Evolutionary conservation across 139 green algal genomes (phyloP), one percentile per base, ranked within the genome.

Genomic region (Picochlorum sp.): DNA sequence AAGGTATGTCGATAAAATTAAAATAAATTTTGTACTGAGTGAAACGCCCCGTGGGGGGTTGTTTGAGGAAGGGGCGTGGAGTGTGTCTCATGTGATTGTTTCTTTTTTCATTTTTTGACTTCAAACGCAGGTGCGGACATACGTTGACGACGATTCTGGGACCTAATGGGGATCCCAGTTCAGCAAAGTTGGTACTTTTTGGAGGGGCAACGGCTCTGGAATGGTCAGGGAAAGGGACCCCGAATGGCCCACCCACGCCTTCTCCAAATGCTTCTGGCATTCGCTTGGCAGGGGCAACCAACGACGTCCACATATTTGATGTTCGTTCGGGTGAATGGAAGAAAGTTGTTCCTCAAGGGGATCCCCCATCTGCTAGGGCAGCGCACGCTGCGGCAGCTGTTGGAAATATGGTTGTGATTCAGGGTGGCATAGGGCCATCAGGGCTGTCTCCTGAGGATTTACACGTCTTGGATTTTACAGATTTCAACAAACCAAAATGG

Each of bases 391-490:
- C 90, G 14, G 95, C 92, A n/a, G 91, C 94, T 13, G 94, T 99
- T 13, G 94, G 94, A 60, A 96, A 87, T 69, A 99, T 98, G 92
- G 86, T 98, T 2, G 93, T 98, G 5, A 80, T 98, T 32, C 88
- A 98, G 83, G 93, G 92, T 21, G 89, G 93, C 23, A 96, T 95
- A 51, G 91, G 94, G 1, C 94, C 94, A 18, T 85, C 87, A 14
- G 94, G 94, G 3, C 76, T 99, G 11, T 91, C 94, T 1, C 85
- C 85, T 1, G 92, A 96, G 50, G 94, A 99, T 78, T 76, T 99
- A 52, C 92, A 98, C 81, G 94, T 99, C 14, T 84, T 99, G 6
- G 94, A 99, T 71, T 95, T 99, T 59, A 95, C 89, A 49, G 89
- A 96, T 67, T 78, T 85, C 45, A 79, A 89, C 4, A 75, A 80